Evolutionary conservation across 202 grass and related monocot species (phyloP).

Genomic region (Dendrocalamus latiflorus): DNA sequence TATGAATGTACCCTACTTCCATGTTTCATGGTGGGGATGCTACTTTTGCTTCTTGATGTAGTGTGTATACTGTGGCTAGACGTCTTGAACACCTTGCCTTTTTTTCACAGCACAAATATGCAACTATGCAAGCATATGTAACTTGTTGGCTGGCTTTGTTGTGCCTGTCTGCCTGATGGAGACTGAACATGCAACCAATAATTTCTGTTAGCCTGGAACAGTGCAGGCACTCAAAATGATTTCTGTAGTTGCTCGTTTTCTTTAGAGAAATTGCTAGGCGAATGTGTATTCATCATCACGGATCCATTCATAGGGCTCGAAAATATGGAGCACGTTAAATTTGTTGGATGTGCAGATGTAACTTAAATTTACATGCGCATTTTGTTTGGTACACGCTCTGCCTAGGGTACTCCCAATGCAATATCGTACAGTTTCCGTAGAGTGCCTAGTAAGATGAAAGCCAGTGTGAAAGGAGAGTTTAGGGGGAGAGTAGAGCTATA

Average conservation of each 20-base stretch:
- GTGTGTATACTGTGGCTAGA: neutral
- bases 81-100: neutral
- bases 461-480: too few species aligned
- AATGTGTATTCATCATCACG: neutral
- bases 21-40: neutral
- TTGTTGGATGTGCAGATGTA: too few species aligned
- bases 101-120: neutral
- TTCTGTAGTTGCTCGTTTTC: neutral
- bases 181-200: neutral
- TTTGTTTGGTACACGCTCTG: too few species aligned
- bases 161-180: neutral
- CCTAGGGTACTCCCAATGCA: too few species aligned
- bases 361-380: too few species aligned
- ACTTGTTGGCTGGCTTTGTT: neutral
- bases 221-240: neutral
- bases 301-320: too few species aligned
- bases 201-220: neutral
- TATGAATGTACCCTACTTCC: neutral
- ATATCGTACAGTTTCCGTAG: too few species aligned
- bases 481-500: too few species aligned
- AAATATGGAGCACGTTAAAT: too few species aligned
- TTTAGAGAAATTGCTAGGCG: neutral
- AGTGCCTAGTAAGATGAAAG: too few species aligned
- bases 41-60: slow-evolving; percentile 7
- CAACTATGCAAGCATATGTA: neutral